Conservation (phyloP, 805 yeast species). For the Saccharomycopsis fibuligera region DNA sequence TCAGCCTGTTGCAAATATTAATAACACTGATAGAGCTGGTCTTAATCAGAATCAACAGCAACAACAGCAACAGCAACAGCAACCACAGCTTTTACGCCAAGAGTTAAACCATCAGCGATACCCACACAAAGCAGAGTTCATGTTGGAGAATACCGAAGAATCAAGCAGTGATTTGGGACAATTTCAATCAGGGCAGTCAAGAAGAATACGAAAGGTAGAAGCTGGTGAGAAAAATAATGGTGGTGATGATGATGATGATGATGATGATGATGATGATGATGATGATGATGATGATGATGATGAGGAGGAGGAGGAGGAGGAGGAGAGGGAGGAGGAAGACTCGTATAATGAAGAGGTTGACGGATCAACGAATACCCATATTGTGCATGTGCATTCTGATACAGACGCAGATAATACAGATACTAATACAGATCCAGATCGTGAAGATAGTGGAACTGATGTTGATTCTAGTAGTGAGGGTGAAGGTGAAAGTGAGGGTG, state of each 20-base stretch:
- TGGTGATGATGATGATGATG: not conserved
- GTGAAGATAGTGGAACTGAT: slow-evolving; percentile 20
- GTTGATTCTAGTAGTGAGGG: slow-evolving; percentile 16
- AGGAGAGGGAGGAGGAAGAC: too few relatives aligned
- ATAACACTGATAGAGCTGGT: too few relatives aligned
- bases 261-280: too few relatives aligned
- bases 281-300: too few relatives aligned
- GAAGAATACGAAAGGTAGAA: not conserved
- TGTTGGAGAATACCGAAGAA: not conserved
- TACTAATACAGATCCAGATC: too few relatives aligned
- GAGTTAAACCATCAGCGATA: not conserved
- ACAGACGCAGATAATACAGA: not conserved
- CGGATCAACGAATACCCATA: not conserved
- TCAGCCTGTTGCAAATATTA: too few relatives aligned
- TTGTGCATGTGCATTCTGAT: not conserved
- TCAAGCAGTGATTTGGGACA: not conserved
- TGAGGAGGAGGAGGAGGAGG: too few relatives aligned
- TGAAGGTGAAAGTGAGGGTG: too few relatives aligned
- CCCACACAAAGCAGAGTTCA: too few relatives aligned
- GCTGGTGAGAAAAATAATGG: not conserved
- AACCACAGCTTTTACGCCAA: not conserved
- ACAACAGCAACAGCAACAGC: not conserved
- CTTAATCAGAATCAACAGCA: too few relatives aligned
- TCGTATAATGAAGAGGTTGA: not conserved
- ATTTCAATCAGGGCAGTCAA: not conserved